A percentile compares a stretch with the other conserved stretches of the same genome.
These are phyloP conservation scores for Hanseniaspora uvarum DNA, from an alignment of 1,139 yeast species.

Conservation along the genomic window DNA sequence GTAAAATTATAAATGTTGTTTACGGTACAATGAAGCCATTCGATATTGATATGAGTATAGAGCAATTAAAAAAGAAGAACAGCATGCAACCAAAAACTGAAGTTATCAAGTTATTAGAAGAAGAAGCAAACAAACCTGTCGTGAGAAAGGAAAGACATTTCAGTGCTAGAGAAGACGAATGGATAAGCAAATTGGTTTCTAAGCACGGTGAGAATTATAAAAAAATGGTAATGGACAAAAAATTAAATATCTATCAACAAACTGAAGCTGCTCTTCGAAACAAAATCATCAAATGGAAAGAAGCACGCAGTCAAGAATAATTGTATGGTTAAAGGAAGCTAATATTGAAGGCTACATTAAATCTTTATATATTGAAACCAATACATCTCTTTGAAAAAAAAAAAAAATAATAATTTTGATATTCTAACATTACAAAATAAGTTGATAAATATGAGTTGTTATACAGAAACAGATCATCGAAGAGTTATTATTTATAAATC, in stretches of 20 bases:
- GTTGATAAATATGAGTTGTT: not conserved
- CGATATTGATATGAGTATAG: conserved; percentile 27
- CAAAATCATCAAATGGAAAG: conserved; percentile 59
- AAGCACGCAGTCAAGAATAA: conserved; percentile 30
- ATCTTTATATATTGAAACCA: not conserved
- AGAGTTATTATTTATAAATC: conserved; percentile 21
- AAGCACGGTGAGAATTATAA: conserved; percentile 83
- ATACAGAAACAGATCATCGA: not conserved
- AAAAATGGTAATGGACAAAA: conserved; percentile 86
- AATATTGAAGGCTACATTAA: not conserved
- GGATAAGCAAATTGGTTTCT: conserved; percentile 55
- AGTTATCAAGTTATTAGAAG: conserved; percentile 61
- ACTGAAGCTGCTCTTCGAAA: conserved; percentile 72
- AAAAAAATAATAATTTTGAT: not conserved
- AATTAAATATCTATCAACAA: conserved; percentile 72
- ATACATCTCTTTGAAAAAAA: not conserved
- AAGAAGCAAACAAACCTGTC: conserved; percentile 47
- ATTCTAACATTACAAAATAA: not conserved
- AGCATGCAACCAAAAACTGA: conserved; percentile 34
- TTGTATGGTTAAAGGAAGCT: not conserved
- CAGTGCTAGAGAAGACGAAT: conserved; percentile 63
- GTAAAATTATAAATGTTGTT: conserved; percentile 57
- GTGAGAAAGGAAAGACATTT: conserved; percentile 48
- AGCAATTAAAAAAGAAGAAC: conserved; percentile 28
- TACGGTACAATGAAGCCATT: conserved; percentile 47